Conservation (phyloP, 2,329 filamentous ascomycete genomes). For the Botrytis elliptica region DNA sequence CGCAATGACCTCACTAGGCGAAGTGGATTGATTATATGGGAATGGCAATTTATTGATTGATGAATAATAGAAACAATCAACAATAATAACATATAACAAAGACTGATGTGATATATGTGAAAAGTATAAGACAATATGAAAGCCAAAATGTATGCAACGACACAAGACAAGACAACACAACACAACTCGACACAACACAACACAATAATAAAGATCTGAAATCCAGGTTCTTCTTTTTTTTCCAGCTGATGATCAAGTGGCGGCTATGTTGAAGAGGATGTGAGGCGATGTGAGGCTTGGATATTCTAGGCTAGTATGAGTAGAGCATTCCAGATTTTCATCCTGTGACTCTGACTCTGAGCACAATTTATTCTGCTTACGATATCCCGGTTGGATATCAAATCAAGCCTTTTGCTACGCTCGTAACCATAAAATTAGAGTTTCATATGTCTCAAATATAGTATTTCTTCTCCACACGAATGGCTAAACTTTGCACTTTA, state of each 20-base stretch:
- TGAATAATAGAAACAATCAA: neutral
- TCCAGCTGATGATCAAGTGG: conserved; percentile 4
- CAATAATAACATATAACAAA: neutral
- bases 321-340: neutral
- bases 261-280: conserved; percentile 6
- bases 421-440: conserved; percentile 4
- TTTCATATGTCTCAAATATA: neutral
- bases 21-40: neutral
- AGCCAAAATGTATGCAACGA: neutral
- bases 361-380: neutral
- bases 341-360: neutral
- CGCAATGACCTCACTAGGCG: conserved; percentile 13
- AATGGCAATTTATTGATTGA: neutral
- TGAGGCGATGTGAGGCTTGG: neutral
- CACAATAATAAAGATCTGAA: neutral
- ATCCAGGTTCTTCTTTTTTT: neutral
- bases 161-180: neutral
- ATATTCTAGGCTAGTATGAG: neutral
- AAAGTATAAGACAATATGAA: neutral
- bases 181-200: neutral
- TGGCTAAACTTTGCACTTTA: neutral
- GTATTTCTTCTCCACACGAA: neutral
- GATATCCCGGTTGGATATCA: neutral
- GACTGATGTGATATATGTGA: neutral
- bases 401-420: neutral